Evolutionary conservation across 2,329 filamentous ascomycete species (phyloP).

Genomic region (Colletotrichum agaves): DNA sequence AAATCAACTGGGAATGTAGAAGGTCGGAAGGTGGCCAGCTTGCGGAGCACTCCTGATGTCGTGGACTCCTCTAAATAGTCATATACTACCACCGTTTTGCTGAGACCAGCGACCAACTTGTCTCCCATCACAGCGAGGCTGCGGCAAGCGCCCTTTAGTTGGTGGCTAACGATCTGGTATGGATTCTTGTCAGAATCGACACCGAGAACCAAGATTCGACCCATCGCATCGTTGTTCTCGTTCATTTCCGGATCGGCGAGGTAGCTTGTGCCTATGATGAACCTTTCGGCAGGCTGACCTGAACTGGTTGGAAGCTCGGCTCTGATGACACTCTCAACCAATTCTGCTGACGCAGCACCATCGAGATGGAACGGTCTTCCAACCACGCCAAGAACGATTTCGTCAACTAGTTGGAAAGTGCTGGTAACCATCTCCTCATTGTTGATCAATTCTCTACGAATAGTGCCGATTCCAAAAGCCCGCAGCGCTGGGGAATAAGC

Average conservation of each 20-base stretch:
- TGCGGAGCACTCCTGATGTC: slow-evolving; percentile 69
- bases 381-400: slow-evolving; percentile 84
- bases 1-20: slow-evolving; percentile 87
- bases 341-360: slow-evolving; percentile 63
- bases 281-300: slow-evolving; percentile 75
- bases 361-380: slow-evolving; percentile 74
- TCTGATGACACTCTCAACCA: slow-evolving; percentile 86
- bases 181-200: slow-evolving; percentile 79
- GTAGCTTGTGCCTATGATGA: slow-evolving; percentile 91
- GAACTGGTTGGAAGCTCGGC: slow-evolving; percentile 73
- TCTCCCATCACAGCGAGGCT: slow-evolving; percentile 79
- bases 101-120: slow-evolving; percentile 85
- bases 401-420: slow-evolving; percentile 90
- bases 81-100: slow-evolving; percentile 81
- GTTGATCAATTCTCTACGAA: slow-evolving; percentile 76
- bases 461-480: slow-evolving; percentile 87
- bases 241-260: slow-evolving; percentile 69
- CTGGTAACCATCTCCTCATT: slow-evolving; percentile 82
- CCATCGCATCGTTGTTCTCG: slow-evolving; percentile 63
- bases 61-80: slow-evolving; percentile 66
- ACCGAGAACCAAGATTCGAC: slow-evolving; percentile 86
- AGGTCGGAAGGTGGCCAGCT: slow-evolving; percentile 80
- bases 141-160: slow-evolving; percentile 83
- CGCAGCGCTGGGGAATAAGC: slow-evolving; percentile 84
- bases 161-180: slow-evolving; percentile 75